Percentiles rank a stretch among this genome's conserved stretches.
Conservation (phyloP, 177 flowering plant genomes). For the Vitis hybrid region DNA sequence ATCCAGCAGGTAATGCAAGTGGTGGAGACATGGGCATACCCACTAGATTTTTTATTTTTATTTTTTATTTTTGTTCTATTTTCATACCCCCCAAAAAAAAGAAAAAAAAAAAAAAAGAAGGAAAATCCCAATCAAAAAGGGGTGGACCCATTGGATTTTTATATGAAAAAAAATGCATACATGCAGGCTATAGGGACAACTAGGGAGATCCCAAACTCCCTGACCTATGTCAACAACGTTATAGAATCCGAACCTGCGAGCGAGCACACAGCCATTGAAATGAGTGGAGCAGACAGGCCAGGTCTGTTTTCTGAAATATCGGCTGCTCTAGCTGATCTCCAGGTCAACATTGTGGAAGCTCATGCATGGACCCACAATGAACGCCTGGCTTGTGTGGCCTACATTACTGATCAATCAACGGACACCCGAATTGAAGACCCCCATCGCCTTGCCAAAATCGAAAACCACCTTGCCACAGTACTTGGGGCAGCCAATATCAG, state of each 20-base stretch:
- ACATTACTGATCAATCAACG: constrained; percentile 48
- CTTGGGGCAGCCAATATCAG: constrained; percentile 37
- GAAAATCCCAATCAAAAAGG: too few relatives aligned
- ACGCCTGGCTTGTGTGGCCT: constrained; percentile 59
- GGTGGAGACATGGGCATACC: too few relatives aligned
- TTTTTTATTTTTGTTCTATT: background rate
- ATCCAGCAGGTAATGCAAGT: constrained; percentile 53
- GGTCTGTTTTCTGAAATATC: constrained; percentile 82
- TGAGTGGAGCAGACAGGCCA: constrained; percentile 66
- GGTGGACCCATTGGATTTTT: too few relatives aligned
- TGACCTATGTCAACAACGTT: constrained; percentile 3
- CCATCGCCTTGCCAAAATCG: constrained; percentile 48
- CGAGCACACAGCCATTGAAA: constrained; percentile 60
- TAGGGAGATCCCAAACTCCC: constrained; percentile 19
- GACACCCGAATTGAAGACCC: constrained; percentile 47
- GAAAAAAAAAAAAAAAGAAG: too few relatives aligned
- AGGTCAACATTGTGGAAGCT: constrained; percentile 67
- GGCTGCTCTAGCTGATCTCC: constrained; percentile 63
- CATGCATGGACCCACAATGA: constrained; percentile 84
- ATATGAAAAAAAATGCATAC: too few relatives aligned
- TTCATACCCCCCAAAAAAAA: too few relatives aligned
- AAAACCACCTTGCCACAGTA: constrained; percentile 57
- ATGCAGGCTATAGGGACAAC: constrained; percentile 52
- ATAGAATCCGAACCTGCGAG: constrained; percentile 2
- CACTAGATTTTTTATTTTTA: background rate